Percentiles rank a stretch among this genome's conserved stretches.
Conservation (phyloP, 192 early-diverging fungal genomes). For the Linnemannia exigua region DNA sequence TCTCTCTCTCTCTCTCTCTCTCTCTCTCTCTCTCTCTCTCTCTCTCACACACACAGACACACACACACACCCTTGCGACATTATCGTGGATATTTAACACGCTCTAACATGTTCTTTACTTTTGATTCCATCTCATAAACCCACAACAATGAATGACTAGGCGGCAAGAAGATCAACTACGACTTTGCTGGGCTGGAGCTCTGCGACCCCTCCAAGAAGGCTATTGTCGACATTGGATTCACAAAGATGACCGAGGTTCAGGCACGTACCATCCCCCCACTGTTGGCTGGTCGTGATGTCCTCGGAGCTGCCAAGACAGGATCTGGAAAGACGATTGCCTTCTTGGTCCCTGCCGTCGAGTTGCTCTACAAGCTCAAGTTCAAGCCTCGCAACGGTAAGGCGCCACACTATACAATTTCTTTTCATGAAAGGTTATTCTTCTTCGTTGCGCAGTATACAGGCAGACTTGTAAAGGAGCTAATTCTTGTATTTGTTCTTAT, state of each 20-base stretch:
- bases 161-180: constrained; percentile 61
- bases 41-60: not conserved
- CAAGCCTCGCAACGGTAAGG: constrained; percentile 93
- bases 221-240: constrained; percentile 94
- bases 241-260: constrained; percentile 97
- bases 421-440: not conserved
- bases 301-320: constrained; percentile 99
- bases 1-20: too few relatives aligned
- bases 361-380: constrained; percentile 91
- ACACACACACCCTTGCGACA: not conserved
- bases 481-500: not conserved
- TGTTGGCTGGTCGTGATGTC: constrained; percentile 97
- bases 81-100: too few relatives aligned
- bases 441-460: not conserved
- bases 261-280: constrained; percentile 93
- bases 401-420: not conserved
- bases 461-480: not conserved
- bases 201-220: constrained; percentile 85
- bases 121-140: not conserved
- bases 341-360: constrained; percentile 96
- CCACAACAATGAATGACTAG: constrained; percentile 15
- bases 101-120: not conserved
- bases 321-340: constrained; percentile 96
- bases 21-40: too few relatives aligned
- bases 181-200: constrained; percentile 85